phyloP scores from a whole-genome alignment of 2,329 filamentous ascomycete genomes.

The Xylariaceae sp. region DNA sequence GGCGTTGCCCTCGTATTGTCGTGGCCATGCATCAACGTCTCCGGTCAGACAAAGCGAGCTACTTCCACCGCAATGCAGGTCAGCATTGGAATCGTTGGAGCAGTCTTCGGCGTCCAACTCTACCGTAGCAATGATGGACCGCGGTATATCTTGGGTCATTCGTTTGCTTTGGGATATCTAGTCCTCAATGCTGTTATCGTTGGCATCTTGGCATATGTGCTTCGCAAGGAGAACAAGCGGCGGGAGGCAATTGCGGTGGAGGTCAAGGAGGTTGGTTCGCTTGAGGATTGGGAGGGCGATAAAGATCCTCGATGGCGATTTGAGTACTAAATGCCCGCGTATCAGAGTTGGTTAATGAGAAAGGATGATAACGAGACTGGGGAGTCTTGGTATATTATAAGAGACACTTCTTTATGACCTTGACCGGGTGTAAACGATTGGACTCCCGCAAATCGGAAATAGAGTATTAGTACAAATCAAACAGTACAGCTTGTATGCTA shows the following conservation, averaged over 20 bases:
- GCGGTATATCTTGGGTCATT: conserved; percentile 62
- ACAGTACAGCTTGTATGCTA: too few relatives aligned
- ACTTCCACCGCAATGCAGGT: conserved; percentile 69
- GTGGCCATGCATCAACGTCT: conserved; percentile 70
- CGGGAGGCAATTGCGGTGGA: conserved; percentile 43
- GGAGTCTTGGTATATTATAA: too few relatives aligned
- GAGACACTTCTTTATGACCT: too few relatives aligned
- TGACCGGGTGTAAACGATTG: too few relatives aligned
- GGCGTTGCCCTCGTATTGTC: conserved; percentile 59
- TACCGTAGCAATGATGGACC: conserved; percentile 60
- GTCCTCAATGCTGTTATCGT: conserved; percentile 54
- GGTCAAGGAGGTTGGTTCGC: conserved; percentile 46
- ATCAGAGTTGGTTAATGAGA: too few relatives aligned
- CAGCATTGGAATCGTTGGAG: conserved; percentile 65
- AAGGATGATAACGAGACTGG: too few relatives aligned
- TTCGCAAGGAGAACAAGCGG: conserved; percentile 55
- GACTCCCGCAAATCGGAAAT: too few relatives aligned
- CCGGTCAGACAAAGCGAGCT: conserved; percentile 65
- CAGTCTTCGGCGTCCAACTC: conserved; percentile 65
- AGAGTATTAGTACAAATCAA: too few relatives aligned
- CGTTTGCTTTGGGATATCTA: conserved; percentile 62
- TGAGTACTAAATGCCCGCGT: too few relatives aligned
- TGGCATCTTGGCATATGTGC: conserved; percentile 45
- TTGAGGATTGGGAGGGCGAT: conserved; percentile 57
- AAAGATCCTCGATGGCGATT: conserved; percentile 64